A percentile compares a stretch with the other conserved stretches of the same genome.
phyloP scores from a whole-genome alignment of 768 basidiomycete genomes.

The Hygrophoropsis aurantiaca region DNA sequence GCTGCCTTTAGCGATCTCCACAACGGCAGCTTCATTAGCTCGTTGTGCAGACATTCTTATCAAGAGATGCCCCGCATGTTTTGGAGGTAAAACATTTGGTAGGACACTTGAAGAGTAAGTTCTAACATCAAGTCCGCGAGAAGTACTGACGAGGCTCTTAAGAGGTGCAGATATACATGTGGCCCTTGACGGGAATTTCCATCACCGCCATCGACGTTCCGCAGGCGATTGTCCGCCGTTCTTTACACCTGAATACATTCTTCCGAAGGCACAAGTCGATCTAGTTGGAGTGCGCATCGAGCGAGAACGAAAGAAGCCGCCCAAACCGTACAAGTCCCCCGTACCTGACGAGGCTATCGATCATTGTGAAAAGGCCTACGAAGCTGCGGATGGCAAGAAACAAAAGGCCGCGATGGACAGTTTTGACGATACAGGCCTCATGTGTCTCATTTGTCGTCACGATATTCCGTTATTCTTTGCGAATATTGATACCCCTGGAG shows the following conservation, averaged over 20 bases:
- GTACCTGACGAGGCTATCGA: constrained; percentile 37
- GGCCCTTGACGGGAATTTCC: constrained; percentile 29
- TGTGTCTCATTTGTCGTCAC: constrained; percentile 39
- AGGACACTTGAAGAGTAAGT: not conserved
- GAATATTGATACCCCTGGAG: constrained; percentile 40
- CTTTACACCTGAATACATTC: constrained; percentile 30
- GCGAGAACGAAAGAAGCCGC: constrained; percentile 13
- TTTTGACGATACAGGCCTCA: no score
- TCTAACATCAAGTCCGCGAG: no score
- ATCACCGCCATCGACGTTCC: constrained; percentile 26
- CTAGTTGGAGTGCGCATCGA: constrained; percentile 27
- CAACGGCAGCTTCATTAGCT: no score
- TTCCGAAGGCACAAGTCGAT: constrained; percentile 36
- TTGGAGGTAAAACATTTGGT: constrained; percentile 12
- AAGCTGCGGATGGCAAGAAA: constrained; percentile 33
- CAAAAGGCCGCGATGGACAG: constrained; percentile 21
- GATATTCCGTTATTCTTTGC: constrained; percentile 35
- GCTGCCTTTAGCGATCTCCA: not conserved
- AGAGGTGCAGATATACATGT: constrained; percentile 40
- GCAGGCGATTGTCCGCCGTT: constrained; percentile 33
- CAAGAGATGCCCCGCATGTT: constrained; percentile 33
- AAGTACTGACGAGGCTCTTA: no score
- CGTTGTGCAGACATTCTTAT: constrained; percentile 2
- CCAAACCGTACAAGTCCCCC: not conserved
- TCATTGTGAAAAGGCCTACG: constrained; percentile 31